phyloP scores from a whole-genome alignment of 208 protist species.

The Naegleria fowleri region DNA sequence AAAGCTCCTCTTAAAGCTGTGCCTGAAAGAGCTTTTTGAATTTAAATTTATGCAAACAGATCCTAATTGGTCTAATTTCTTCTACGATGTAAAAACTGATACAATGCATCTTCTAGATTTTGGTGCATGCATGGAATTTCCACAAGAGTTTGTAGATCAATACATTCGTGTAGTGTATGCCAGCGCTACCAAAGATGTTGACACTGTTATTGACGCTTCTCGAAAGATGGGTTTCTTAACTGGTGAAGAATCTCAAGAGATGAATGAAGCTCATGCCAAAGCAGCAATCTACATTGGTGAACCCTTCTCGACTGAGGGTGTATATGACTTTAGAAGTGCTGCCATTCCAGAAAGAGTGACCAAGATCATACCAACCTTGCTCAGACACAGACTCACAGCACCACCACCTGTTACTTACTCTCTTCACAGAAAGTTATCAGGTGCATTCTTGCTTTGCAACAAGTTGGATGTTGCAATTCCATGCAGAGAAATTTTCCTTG shows the following conservation, averaged over 20 bases:
- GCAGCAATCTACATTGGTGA: conserved; percentile 77
- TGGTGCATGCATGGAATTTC: conserved; percentile 78
- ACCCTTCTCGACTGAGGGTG: conserved; percentile 65
- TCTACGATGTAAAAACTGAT: conserved; percentile 69
- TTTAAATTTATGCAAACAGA: conserved; percentile 95
- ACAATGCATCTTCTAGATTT: conserved; percentile 80
- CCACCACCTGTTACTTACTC: conserved; percentile 86
- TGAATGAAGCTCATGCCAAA: conserved; percentile 76
- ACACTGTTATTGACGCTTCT: conserved; percentile 73
- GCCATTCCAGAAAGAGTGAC: conserved; percentile 71
- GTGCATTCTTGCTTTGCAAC: conserved; percentile 80
- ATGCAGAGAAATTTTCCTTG: conserved; percentile 55
- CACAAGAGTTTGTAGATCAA: conserved; percentile 63
- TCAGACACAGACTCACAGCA: conserved; percentile 73
- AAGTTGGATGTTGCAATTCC: conserved; percentile 72
- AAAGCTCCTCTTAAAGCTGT: conserved; percentile 65
- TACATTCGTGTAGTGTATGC: conserved; percentile 84
- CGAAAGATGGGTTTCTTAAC: conserved; percentile 88
- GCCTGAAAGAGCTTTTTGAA: conserved; percentile 81
- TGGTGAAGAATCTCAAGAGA: conserved; percentile 74
- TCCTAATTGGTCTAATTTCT: conserved; percentile 92
- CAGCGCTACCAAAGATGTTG: conserved; percentile 60
- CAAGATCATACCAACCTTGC: conserved; percentile 77
- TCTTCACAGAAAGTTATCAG: conserved; percentile 86
- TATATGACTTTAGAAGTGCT: conserved; percentile 75